Percentiles rank a stretch among this genome's conserved stretches.
Conservation (phyloP, 2,329 filamentous ascomycete genomes). For the Venturia nashicola region DNA sequence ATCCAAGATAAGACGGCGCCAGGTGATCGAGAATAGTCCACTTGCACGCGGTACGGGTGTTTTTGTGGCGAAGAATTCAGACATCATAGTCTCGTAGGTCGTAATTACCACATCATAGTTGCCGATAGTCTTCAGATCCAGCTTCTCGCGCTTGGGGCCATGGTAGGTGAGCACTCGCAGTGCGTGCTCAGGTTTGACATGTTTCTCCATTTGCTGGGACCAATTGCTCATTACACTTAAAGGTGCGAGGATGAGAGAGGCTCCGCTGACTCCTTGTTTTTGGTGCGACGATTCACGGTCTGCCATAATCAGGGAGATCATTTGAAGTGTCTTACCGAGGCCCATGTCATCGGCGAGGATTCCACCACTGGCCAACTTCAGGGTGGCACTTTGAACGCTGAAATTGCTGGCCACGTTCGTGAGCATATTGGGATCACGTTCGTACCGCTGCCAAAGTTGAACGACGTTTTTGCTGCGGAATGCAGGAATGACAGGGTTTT, state of each 20-base stretch:
- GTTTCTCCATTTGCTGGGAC: constrained; percentile 63
- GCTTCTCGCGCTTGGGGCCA: constrained; percentile 41
- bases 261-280: constrained; percentile 22
- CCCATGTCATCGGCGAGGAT: constrained; percentile 92
- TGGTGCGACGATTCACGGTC: constrained; percentile 27
- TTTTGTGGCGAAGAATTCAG: constrained; percentile 42
- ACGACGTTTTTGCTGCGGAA: constrained; percentile 48
- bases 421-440: constrained; percentile 32
- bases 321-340: constrained; percentile 75
- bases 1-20: constrained; percentile 70
- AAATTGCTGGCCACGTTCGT: constrained; percentile 63
- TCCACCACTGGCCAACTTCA: constrained; percentile 61
- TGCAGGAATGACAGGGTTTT: constrained; percentile 54
- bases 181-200: constrained; percentile 51
- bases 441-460: constrained; percentile 61
- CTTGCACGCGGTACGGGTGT: constrained; percentile 19
- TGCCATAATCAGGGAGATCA: constrained; percentile 65
- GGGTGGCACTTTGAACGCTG: constrained; percentile 39
- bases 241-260: constrained; percentile 71
- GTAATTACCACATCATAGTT: constrained; percentile 69
- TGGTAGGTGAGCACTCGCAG: constrained; percentile 66
- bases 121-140: constrained; percentile 42
- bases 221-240: constrained; percentile 86
- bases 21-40: constrained; percentile 52
- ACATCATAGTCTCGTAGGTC: constrained; percentile 65